phyloP scores from a whole-genome alignment of 139 green algal genomes.

The Astrephomene gubernaculifera region DNA sequence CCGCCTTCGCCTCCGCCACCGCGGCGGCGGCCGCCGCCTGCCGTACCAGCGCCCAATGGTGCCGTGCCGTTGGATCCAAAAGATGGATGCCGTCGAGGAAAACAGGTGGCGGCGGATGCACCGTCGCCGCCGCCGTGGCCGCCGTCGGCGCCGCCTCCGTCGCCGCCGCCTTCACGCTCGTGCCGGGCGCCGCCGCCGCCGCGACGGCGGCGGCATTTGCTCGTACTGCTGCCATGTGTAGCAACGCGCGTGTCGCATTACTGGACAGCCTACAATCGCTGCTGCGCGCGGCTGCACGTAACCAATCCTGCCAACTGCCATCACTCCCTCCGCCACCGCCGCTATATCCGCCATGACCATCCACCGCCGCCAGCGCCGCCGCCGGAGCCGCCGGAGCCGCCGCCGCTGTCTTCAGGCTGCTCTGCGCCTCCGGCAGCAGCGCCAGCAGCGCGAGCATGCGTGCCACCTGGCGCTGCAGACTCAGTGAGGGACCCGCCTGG shows the following conservation, averaged over 20 bases:
- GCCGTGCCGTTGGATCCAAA: constrained; percentile 68
- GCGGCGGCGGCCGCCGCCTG: constrained; percentile 4
- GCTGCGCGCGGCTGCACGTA: constrained; percentile 54
- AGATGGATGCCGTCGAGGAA: constrained; percentile 80
- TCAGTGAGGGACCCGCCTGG: constrained; percentile 14
- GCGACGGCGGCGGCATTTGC: constrained; percentile 9
- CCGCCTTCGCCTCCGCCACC: neutral
- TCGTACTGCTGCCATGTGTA: constrained; percentile 66
- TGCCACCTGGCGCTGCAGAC: constrained; percentile 59
- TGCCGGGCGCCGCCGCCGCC: neutral
- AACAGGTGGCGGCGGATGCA: constrained; percentile 40
- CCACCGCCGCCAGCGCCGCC: neutral
- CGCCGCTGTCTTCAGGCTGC: neutral
- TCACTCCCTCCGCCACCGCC: neutral
- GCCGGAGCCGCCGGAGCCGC: neutral
- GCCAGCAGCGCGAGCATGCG: constrained; percentile 77
- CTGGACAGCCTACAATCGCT: constrained; percentile 76
- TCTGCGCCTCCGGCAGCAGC: constrained; percentile 51
- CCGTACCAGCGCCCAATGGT: constrained; percentile 67
- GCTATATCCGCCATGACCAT: too few species aligned
- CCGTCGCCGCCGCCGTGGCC: constrained; percentile 29
- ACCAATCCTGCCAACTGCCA: constrained; percentile 64
- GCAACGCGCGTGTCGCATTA: constrained; percentile 71
- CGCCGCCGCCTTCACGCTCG: neutral
- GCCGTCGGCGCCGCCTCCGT: constrained; percentile 16